Conservation (phyloP, 2,329 filamentous ascomycete species). For the Scolecobasidium constrictum region DNA sequence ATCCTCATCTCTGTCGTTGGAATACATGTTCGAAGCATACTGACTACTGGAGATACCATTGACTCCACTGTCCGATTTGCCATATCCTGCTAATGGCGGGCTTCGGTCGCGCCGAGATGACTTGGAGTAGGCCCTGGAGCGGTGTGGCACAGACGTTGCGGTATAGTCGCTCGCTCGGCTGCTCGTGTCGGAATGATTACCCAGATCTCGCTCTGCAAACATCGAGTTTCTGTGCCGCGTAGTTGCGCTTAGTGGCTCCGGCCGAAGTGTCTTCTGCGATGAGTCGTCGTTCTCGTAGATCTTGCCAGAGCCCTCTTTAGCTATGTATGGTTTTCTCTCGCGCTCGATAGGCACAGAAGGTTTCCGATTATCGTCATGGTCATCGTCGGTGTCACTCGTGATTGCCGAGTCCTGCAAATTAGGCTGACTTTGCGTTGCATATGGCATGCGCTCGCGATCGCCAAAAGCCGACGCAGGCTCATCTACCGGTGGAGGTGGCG, state of each 20-base stretch:
- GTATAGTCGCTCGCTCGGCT: slow-evolving; percentile 2
- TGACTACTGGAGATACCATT: slow-evolving; percentile 2
- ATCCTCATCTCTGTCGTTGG: slow-evolving; percentile 7
- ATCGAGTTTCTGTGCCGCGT: slow-evolving; percentile 2
- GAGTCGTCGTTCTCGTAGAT: slow-evolving; percentile 32
- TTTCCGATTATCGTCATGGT: slow-evolving; percentile 5
- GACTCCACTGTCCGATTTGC: not conserved
- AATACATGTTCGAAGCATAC: slow-evolving; percentile 7
- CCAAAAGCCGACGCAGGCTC: not conserved
- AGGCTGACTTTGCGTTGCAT: slow-evolving; percentile 1
- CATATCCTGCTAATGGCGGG: slow-evolving; percentile 2
- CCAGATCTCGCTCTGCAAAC: not conserved
- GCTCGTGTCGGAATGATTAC: slow-evolving; percentile 1
- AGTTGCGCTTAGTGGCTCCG: not conserved
- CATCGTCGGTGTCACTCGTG: slow-evolving; percentile 9
- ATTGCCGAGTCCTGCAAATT: not conserved
- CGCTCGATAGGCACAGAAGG: slow-evolving; percentile 47
- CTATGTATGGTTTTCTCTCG: slow-evolving; percentile 53
- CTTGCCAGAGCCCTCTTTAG: slow-evolving; percentile 49
- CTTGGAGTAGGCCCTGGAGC: slow-evolving; percentile 1
- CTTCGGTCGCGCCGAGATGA: not conserved
- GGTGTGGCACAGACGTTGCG: not conserved
- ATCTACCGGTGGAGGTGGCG: slow-evolving; percentile 1
- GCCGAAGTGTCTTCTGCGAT: slow-evolving; percentile 3
- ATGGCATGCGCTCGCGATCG: slow-evolving; percentile 5